Evolutionary conservation across 768 basidiomycete species (phyloP).

Genomic region (Epithele typhae): DNA sequence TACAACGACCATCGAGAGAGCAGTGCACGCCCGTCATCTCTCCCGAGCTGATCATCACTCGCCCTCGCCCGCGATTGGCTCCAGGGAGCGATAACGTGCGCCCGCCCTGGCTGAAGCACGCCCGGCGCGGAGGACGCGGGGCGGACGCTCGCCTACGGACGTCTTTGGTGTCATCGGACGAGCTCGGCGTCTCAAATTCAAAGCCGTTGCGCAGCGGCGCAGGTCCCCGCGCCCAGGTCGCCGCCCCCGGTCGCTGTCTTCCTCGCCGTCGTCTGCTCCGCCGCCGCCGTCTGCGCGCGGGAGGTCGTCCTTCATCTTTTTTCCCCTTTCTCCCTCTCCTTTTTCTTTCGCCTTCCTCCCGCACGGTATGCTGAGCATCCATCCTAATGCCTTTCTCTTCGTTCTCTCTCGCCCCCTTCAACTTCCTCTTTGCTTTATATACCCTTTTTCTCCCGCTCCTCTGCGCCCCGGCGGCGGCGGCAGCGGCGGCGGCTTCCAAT

Average conservation of each 20-base stretch:
- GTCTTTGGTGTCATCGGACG: no score
- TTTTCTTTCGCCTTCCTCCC: constrained; percentile 1
- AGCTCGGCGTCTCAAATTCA: no score
- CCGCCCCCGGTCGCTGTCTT: not conserved
- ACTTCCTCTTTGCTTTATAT: not conserved
- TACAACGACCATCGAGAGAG: no score
- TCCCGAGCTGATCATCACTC: constrained; percentile 7
- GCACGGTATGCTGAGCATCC: constrained; percentile 20
- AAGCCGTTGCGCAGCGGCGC: no score
- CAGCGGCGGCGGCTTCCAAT: constrained; percentile 15
- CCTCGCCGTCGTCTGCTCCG: not conserved
- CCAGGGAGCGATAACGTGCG: constrained; percentile 2
- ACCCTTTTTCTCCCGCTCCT: no score
- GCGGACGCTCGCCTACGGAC: no score
- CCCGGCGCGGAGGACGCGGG: no score
- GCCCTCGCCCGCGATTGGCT: constrained; percentile 2
- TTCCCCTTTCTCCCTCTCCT: constrained; percentile 5
- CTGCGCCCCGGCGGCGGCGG: not conserved
- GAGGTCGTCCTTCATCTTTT: not conserved
- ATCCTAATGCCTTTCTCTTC: constrained; percentile 7
- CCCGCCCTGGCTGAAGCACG: no score
- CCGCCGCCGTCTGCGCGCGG: not conserved
- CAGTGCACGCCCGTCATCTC: no score
- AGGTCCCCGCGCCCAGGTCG: not conserved
- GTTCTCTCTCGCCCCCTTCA: not conserved